Evolutionary conservation across 345 rosid genomes (phyloP), one percentile per base, ranked within the genome.

Genomic region (Eucalyptus cloeziana): DNA sequence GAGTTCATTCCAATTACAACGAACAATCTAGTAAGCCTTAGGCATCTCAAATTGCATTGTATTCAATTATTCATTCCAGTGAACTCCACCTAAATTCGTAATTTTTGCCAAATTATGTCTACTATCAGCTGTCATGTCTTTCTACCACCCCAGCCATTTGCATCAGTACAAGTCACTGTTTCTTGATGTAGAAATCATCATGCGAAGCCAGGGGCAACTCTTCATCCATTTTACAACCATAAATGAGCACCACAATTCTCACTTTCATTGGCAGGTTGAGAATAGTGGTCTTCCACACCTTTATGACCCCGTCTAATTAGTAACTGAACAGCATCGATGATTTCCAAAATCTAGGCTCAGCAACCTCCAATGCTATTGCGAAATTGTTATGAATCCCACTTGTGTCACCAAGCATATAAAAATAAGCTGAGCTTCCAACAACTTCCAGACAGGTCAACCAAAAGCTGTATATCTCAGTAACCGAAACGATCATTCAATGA

Each of bases 401-500:
- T 76, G 83, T 4, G 8, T 40, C 85, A 21, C 85, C 85, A 21
- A 40, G 47, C 47, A 40, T 21, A 76, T 76, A 76, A 40, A 76
- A 43, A 44, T 10, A 76, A 21, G 27, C 47, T 76, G 85, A 37
- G 47, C 47, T 40, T 37, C 85, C 47, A 76, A 40, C 27, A 37
- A 76, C 47, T 40, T 76, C 83, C 83, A 76, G 47, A 21, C 14
- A 76, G 85, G 40, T 30, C 85, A 76, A 76, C 47, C 47, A 15
- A 64, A 60, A 83, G 49, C 43, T 86, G 52, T 31, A 71, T 31
- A 49, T 10, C 88, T 95, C 91, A 97, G 87, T 97, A 98, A 31
- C 99, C 99, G 83, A 87, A 94, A 33, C 96, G 96, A 56, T 98
- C 98, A 90, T 98, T 98, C 56, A 97, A 93, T 80, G 96, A 91